Conservation (phyloP, 345 rosid species). For the Raphanus sativus region DNA sequence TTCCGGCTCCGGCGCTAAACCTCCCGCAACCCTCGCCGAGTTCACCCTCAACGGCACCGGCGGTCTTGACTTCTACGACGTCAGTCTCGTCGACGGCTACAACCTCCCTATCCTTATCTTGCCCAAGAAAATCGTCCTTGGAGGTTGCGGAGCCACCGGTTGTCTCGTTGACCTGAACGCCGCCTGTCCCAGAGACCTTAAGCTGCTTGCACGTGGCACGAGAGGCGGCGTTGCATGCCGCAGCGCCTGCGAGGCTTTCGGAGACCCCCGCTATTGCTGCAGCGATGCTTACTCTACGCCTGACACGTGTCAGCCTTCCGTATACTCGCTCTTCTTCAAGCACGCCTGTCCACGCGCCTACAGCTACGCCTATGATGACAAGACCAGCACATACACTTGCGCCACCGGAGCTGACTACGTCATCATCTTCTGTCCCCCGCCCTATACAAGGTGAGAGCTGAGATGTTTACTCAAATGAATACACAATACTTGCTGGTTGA, state of each 20-base stretch:
- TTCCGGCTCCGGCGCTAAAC: conserved; percentile 68
- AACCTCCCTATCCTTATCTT: conserved; percentile 66
- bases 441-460: conserved; percentile 62
- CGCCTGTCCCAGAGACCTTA: conserved; percentile 67
- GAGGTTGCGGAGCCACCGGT: conserved; percentile 81
- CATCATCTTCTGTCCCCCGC: conserved; percentile 83
- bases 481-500: no score
- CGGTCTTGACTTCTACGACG: conserved; percentile 82
- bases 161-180: conserved; percentile 81
- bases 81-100: conserved; percentile 72
- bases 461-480: no score
- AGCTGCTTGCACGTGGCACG: conserved; percentile 44
- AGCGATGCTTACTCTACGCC: conserved; percentile 73
- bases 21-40: conserved; percentile 89
- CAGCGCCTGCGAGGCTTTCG: conserved; percentile 92
- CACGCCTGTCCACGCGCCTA: conserved; percentile 89
- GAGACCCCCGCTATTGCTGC: conserved; percentile 70
- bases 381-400: conserved; percentile 87
- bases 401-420: conserved; percentile 60
- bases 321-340: conserved; percentile 67
- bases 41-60: conserved; percentile 76
- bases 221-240: conserved; percentile 56
- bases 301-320: conserved; percentile 72
- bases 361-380: conserved; percentile 88
- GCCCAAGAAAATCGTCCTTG: conserved; percentile 44